A percentile compares a stretch with the other conserved stretches of the same genome.
These are phyloP conservation scores for Aureobasidium mangrovei DNA, from an alignment of 2,329 filamentous ascomycete genomes.

Conservation along the genomic window DNA sequence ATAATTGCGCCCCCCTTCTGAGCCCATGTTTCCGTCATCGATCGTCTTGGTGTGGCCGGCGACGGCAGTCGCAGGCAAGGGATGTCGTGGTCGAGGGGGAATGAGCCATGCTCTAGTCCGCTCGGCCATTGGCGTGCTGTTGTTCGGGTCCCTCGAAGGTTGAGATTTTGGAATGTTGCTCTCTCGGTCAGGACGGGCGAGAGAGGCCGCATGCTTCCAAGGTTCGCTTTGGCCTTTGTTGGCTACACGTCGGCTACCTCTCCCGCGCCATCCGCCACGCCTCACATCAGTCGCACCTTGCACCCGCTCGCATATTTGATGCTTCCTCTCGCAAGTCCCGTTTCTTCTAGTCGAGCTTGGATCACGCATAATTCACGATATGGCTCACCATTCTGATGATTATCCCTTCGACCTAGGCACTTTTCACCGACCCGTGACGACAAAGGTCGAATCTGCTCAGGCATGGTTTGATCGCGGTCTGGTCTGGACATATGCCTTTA, in stretches of 20 bases:
- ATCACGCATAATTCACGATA: neutral
- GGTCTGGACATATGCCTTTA: conserved; percentile 68
- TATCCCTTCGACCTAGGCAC: conserved; percentile 49
- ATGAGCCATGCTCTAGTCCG: conserved; percentile 84
- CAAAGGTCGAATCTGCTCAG: conserved; percentile 44
- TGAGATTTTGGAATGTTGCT: no score
- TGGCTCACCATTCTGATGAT: neutral
- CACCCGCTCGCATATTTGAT: neutral
- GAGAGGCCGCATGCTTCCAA: no score
- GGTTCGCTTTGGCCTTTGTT: neutral
- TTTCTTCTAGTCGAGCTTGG: no score
- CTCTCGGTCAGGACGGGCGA: no score
- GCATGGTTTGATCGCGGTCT: conserved; percentile 64
- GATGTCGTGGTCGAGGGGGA: conserved; percentile 94
- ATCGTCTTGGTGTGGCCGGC: conserved; percentile 1
- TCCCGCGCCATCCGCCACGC: neutral
- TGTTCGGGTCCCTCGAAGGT: no score
- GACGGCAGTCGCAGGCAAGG: conserved; percentile 60
- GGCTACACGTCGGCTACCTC: neutral
- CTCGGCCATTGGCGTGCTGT: no score
- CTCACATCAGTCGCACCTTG: neutral
- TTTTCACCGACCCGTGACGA: conserved; percentile 48
- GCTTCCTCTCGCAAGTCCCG: no score
- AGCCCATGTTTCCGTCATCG: neutral
- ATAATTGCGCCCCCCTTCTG: neutral